Evolutionary conservation across 768 basidiomycete species (phyloP).

Genomic region (Tulasnella sp.): DNA sequence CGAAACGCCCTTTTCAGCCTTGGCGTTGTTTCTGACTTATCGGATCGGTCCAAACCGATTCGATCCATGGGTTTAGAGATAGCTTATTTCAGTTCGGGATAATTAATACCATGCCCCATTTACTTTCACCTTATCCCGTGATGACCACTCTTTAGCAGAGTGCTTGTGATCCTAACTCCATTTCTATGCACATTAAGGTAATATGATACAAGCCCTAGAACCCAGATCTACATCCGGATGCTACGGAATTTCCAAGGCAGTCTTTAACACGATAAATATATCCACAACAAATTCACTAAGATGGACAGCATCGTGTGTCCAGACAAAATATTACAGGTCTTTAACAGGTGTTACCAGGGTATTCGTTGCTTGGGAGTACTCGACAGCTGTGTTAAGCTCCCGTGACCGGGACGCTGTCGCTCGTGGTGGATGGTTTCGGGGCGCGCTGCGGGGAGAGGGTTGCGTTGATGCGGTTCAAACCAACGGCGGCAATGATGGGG

Average conservation of each 20-base stretch:
- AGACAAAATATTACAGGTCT: background rate
- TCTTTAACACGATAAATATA: constrained; percentile 3
- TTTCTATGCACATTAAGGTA: constrained; percentile 7
- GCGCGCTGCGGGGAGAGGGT: background rate
- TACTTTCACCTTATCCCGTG: background rate
- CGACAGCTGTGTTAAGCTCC: background rate
- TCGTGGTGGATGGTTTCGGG: background rate
- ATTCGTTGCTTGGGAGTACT: background rate
- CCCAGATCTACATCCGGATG: background rate
- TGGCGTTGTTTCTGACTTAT: constrained; percentile 87
- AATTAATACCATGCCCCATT: constrained; percentile 17
- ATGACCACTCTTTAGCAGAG: background rate
- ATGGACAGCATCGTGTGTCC: background rate
- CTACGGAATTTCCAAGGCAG: background rate
- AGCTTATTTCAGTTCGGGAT: constrained; percentile 61
- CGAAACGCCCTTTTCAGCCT: constrained; percentile 84
- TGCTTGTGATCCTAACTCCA: background rate
- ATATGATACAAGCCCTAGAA: background rate
- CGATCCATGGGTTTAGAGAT: constrained; percentile 87
- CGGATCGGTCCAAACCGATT: constrained; percentile 79
- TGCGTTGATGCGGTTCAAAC: background rate
- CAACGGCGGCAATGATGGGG: background rate
- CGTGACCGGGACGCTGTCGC: background rate
- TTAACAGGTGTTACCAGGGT: background rate
- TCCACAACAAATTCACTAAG: background rate